Percentiles rank a stretch among this genome's conserved stretches.
phyloP scores from a whole-genome alignment of 2,329 filamentous ascomycete genomes.

The Hypoxylon sp. region DNA sequence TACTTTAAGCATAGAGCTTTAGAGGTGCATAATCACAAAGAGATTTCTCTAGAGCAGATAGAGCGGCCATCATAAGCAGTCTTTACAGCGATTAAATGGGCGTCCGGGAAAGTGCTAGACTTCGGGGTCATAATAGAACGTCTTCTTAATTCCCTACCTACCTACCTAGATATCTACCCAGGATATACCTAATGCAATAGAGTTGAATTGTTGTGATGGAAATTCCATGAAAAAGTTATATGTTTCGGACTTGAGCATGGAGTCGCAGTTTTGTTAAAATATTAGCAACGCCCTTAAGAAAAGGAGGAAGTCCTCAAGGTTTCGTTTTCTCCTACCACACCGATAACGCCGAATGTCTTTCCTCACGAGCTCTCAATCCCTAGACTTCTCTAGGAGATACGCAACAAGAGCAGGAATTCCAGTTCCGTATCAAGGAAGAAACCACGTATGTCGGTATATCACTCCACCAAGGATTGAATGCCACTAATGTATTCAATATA shows the following conservation, averaged over 20 bases:
- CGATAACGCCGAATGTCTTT: not conserved
- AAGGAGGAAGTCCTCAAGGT: not conserved
- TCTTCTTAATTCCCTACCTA: not conserved
- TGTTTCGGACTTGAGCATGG: too few species aligned
- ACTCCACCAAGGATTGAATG: not conserved
- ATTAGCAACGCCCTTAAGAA: not conserved
- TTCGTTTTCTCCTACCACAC: not conserved
- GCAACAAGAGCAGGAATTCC: not conserved
- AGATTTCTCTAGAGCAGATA: constrained; percentile 12
- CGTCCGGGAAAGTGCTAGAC: not conserved
- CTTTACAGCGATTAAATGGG: constrained; percentile 7
- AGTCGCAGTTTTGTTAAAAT: too few species aligned
- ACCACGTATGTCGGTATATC: not conserved
- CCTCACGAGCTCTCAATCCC: not conserved
- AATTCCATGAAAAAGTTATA: not conserved
- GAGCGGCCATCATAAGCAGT: not conserved
- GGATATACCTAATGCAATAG: not conserved
- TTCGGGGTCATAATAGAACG: constrained; percentile 9
- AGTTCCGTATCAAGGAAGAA: not conserved
- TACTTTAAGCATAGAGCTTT: constrained; percentile 24
- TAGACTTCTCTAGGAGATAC: not conserved
- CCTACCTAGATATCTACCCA: not conserved
- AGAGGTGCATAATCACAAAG: constrained; percentile 29
- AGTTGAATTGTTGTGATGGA: not conserved
- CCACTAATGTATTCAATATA: not conserved